Conservation (phyloP, 1,139 yeast species). For the Hemisphaericaspora xylanilytica region DNA sequence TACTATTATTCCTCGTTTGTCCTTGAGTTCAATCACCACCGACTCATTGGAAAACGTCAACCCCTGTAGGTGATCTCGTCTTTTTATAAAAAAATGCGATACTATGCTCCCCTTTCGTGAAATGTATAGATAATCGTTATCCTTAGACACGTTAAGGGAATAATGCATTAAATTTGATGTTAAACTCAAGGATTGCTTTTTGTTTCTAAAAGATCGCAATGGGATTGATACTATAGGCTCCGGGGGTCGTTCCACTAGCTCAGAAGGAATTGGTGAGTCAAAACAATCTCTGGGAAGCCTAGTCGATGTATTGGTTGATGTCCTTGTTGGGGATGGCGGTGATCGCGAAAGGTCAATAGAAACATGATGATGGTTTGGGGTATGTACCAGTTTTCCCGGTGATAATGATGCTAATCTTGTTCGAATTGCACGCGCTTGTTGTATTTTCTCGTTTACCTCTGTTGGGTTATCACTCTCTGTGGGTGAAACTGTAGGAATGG, state of each 20-base stretch:
- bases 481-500: too few species aligned
- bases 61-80: slow-evolving; percentile 10
- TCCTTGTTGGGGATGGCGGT: not conserved
- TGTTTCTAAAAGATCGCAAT: not conserved
- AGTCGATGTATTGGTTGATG: not conserved
- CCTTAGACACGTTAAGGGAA: slow-evolving; percentile 10
- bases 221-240: not conserved
- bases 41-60: slow-evolving; percentile 11
- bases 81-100: slow-evolving; percentile 9
- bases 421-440: too few species aligned
- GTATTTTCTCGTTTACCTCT: too few species aligned
- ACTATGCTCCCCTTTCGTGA: slow-evolving; percentile 7
- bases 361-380: not conserved
- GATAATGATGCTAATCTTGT: too few species aligned
- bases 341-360: not conserved
- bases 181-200: not conserved
- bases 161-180: not conserved
- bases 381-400: too few species aligned
- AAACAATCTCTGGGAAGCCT: slow-evolving; percentile 7
- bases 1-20: slow-evolving; percentile 7
- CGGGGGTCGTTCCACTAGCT: not conserved
- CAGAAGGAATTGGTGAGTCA: slow-evolving; percentile 2
- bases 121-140: slow-evolving; percentile 11
- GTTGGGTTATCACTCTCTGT: too few species aligned
- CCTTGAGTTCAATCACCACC: slow-evolving; percentile 10